phyloP scores from a whole-genome alignment of 345 rosid species.

The Heritiera littoralis region DNA sequence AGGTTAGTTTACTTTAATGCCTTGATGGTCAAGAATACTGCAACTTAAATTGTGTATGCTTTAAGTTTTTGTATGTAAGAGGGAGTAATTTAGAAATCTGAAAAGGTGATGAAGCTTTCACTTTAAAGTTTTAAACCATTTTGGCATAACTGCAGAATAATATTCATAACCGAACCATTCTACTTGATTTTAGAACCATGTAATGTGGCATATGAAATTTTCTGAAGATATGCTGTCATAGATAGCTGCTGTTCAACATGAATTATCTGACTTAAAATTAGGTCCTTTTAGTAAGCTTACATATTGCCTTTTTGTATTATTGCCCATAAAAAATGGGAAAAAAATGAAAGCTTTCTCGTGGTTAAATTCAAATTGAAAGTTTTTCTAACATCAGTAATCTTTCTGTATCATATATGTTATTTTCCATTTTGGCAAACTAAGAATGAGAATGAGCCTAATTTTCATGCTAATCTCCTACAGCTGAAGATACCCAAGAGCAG shows the following conservation, averaged over 20 bases:
- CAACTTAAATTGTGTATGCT: not conserved
- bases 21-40: not conserved
- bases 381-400: too few relatives aligned
- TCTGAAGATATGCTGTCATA: not conserved
- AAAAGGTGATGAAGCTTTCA: conserved; percentile 1
- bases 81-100: not conserved
- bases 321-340: not conserved
- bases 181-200: not conserved
- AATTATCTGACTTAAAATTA: not conserved
- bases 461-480: conserved; percentile 32
- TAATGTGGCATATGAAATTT: not conserved
- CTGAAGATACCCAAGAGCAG: conserved; percentile 46
- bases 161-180: not conserved
- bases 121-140: not conserved
- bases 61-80: not conserved
- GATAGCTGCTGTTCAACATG: not conserved
- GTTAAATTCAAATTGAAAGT: too few relatives aligned
- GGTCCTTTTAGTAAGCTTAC: not conserved
- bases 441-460: not conserved
- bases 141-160: not conserved
- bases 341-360: not conserved
- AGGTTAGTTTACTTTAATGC: conserved; percentile 13
- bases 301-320: not conserved
- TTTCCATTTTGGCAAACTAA: not conserved
- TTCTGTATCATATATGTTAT: too few relatives aligned